A percentile compares a stretch with the other conserved stretches of the same genome.
These are phyloP conservation scores for Nakazawaea wickerhamii DNA, from an alignment of 805 yeast species.

Conservation along the genomic window DNA sequence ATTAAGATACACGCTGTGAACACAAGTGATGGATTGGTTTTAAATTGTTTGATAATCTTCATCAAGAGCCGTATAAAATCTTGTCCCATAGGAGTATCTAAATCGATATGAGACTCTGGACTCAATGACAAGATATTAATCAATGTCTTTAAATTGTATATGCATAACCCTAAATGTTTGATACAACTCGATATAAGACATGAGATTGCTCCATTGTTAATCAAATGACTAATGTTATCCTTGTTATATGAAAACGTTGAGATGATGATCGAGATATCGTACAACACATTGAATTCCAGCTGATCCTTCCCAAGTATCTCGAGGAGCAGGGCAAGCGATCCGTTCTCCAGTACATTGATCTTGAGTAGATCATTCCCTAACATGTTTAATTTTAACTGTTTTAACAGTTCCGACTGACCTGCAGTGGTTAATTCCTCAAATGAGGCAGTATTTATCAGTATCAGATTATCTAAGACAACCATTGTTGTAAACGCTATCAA, in stretches of 20 bases:
- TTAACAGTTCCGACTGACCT: conserved; percentile 2
- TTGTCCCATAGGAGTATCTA: conserved; percentile 11
- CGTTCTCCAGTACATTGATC: conserved; percentile 12
- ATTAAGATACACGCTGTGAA: conserved; percentile 21
- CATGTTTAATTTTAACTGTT: conserved; percentile 17
- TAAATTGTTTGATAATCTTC: conserved; percentile 13
- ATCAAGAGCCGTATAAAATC: conserved; percentile 16
- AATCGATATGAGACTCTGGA: conserved; percentile 16
- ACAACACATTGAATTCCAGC: conserved; percentile 11
- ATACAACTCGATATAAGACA: conserved; percentile 19
- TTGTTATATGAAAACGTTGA: conserved; percentile 24
- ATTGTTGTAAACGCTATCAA: background rate
- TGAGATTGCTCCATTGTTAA: conserved; percentile 14
- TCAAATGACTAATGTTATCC: conserved; percentile 18
- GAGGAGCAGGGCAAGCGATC: conserved; percentile 14
- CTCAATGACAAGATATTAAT: conserved; percentile 20
- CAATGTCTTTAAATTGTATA: conserved; percentile 22
- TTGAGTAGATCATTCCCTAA: conserved; percentile 28
- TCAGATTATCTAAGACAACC: background rate
- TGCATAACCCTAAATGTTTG: conserved; percentile 19
- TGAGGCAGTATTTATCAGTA: background rate
- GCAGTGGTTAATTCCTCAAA: conserved; percentile 1
- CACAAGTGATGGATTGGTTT: conserved; percentile 14
- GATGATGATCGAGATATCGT: conserved; percentile 21
- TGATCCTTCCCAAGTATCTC: conserved; percentile 16